Conservation (phyloP, 1,139 yeast genomes). For the Geotrichum phurueaensis region DNA sequence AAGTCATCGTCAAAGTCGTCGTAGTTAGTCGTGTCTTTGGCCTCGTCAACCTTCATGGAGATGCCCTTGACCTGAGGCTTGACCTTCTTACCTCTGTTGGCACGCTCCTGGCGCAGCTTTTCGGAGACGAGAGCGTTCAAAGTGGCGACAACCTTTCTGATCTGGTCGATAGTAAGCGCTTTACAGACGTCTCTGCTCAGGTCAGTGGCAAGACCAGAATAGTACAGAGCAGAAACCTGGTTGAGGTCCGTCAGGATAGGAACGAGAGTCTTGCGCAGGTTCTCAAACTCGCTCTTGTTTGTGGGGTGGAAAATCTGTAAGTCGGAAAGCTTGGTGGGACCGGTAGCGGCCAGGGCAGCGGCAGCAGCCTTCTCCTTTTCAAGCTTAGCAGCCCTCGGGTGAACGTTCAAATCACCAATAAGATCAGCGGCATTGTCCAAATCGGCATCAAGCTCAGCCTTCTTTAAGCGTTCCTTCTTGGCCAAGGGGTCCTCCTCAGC, state of each 20-base stretch:
- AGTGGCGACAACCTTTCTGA: constrained; percentile 81
- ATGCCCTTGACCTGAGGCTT: constrained; percentile 77
- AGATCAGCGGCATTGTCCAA: constrained; percentile 88
- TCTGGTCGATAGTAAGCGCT: constrained; percentile 75
- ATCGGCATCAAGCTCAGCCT: constrained; percentile 80
- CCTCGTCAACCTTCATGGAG: constrained; percentile 71
- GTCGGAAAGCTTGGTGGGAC: constrained; percentile 37
- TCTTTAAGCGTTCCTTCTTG: constrained; percentile 63
- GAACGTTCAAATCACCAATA: constrained; percentile 66
- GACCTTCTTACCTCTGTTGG: constrained; percentile 93
- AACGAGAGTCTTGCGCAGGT: constrained; percentile 69
- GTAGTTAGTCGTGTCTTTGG: constrained; percentile 53
- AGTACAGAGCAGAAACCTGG: constrained; percentile 51
- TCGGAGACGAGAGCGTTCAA: constrained; percentile 75
- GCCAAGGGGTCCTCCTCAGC: constrained; percentile 44
- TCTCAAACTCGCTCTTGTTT: constrained; percentile 76
- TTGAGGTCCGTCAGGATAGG: constrained; percentile 61
- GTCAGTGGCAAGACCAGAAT: constrained; percentile 76
- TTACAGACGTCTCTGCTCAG: constrained; percentile 75
- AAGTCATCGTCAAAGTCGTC: constrained; percentile 61
- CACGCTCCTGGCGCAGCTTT: constrained; percentile 86
- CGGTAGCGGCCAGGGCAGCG: constrained; percentile 51
- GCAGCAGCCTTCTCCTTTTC: constrained; percentile 66
- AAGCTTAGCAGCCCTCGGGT: constrained; percentile 42
- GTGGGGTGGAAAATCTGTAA: constrained; percentile 61